phyloP scores from a whole-genome alignment of 73 alveolate genomes.

The Tetrahymena thermophila region DNA sequence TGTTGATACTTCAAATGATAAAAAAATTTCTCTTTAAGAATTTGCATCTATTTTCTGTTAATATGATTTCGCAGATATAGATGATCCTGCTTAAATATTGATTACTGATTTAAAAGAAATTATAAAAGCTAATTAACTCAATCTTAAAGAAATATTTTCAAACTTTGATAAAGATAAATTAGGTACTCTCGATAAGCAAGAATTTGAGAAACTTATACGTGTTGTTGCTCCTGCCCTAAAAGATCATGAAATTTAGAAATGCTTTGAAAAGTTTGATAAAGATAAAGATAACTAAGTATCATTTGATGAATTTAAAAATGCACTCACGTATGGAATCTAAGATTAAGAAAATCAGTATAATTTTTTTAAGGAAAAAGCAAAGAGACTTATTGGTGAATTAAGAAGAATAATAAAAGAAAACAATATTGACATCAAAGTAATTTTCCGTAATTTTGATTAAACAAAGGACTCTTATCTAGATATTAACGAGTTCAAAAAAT shows the following conservation, averaged over 20 bases:
- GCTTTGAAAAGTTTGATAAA: neutral
- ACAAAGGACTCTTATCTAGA: neutral
- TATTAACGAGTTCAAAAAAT: neutral
- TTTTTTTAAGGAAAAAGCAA: neutral
- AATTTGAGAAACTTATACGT: neutral
- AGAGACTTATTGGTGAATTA: neutral
- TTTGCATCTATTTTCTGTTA: neutral
- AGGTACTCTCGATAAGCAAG: neutral
- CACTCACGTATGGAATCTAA: neutral
- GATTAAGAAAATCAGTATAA: neutral
- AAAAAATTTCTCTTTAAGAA: neutral
- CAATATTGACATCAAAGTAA: neutral
- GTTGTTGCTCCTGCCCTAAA: neutral
- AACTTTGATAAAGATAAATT: neutral
- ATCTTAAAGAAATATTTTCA: neutral
- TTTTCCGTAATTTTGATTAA: neutral
- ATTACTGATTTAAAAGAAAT: neutral
- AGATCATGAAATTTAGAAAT: neutral
- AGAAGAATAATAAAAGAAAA: neutral
- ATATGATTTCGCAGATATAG: neutral
- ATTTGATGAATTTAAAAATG: neutral
- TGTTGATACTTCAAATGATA: conserved; percentile 7
- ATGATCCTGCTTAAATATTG: neutral
- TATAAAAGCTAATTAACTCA: neutral
- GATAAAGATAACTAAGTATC: neutral